Evolutionary conservation across 1,284 basidiomycete species (phyloP), one percentile per base, ranked within the genome.

Genomic region (Boletellus deceptivus): DNA sequence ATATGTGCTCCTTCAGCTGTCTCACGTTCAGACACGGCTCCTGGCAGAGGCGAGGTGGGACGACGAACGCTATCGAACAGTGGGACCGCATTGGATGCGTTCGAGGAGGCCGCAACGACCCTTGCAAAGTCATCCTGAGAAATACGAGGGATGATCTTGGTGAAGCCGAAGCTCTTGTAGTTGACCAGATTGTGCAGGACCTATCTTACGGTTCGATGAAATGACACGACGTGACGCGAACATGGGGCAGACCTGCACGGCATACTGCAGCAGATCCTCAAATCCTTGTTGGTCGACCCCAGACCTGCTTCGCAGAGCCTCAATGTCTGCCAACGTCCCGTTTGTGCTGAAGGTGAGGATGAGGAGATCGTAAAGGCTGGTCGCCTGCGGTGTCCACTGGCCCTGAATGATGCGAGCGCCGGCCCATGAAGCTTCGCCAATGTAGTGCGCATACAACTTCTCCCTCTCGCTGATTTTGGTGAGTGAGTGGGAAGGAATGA

Each of bases 391-490:
- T 0, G 88, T 87, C 83, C 85, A 90, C 71, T 91, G 89, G 61
- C 77, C 84, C 72, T 91, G 86, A 53, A 91, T 87, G 67, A 93
- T 85, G 41, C 86, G 77, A 43, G 81, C 87, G 33, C 91, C 90
- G 0, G 86, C 86, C 90, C 91, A 93, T 1, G 83, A 81, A 8
- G 88, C 89, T 58, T 80, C 59, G 10, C 76, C 77, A 16, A 90
- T 44, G 60, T 78, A 83, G 65, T 91, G 87, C 2, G 85, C 79
- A 59, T 92, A 92, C 55, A 84, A 77, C 70, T 87, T 88, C 64
- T 92, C 89, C 59, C 77, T 79, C 6, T 79, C 71, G 51, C 86
- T 90, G 48, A 7, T 45, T 18, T 46, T 42, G 31, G 37, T 50
- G 17, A 52, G 47, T 18, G 18, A 7, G 41, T 29, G 16, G 6